phyloP scores from a whole-genome alignment of 768 basidiomycete species.

The Agaricus subrufescens region DNA sequence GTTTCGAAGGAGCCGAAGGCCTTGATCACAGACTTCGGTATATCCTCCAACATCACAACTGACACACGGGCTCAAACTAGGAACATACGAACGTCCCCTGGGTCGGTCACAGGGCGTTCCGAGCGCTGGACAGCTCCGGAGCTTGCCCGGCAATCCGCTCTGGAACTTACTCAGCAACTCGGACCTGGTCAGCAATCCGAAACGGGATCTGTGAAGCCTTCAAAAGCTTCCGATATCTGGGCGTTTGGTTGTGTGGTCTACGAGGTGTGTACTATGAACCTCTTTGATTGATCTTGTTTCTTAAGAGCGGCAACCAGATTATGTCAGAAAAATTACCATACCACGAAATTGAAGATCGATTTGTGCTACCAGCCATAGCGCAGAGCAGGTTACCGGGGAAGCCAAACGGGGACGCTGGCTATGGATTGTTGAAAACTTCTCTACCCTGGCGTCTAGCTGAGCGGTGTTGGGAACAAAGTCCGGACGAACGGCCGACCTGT shows the following conservation, averaged over 20 bases:
- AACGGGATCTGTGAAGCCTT: not conserved
- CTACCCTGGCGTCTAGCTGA: not conserved
- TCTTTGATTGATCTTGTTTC: not conserved
- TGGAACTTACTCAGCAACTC: too few species aligned
- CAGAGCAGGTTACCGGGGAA: not conserved
- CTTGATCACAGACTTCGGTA: constrained; percentile 3
- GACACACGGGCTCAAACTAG: not conserved
- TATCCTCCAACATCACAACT: not conserved
- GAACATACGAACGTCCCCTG: not conserved
- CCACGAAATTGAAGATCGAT: not conserved
- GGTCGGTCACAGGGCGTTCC: not conserved
- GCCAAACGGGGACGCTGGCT: not conserved
- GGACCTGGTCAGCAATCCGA: too few species aligned
- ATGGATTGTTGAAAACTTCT: not conserved
- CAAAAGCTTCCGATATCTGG: not conserved
- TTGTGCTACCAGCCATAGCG: not conserved
- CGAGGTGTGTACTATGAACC: not conserved
- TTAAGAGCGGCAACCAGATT: not conserved
- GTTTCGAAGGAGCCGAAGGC: not conserved
- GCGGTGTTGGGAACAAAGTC: not conserved
- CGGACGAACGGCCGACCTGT: not conserved
- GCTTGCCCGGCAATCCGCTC: not conserved
- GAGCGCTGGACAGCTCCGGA: constrained; percentile 5
- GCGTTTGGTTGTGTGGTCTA: not conserved
- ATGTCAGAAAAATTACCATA: not conserved